Base-by-base conservation (phyloP, 148 eudicot genomes). In the Nepenthes mirabilis region DNA sequence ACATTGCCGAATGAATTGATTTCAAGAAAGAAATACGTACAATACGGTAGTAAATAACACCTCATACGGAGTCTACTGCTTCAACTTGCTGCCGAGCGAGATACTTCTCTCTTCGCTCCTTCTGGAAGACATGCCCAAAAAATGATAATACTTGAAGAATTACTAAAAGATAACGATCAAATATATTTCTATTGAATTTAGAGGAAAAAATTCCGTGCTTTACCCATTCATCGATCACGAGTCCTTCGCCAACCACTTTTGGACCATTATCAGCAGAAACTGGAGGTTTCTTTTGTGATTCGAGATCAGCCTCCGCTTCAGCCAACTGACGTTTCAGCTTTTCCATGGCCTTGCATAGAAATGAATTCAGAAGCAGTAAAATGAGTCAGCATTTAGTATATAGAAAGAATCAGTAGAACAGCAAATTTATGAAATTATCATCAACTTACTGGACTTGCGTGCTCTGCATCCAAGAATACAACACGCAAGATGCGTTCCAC, bases 191-290 rank as follows among this genome's bases (percentile, higher is more conserved):
- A 61, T 48, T 23, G 12, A 33, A 34, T 33, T 35, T 35, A 33
- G 6, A 7, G 36, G 11, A 32, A 14, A 55, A 7, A 1, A 23
- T 32, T 63, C 90, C 23, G 23, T 23, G 23, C 23, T 23, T 56
- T 66, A 85, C 96, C 96, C 91, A 88, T 79, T 88, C 96, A 71
- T 88, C 96, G 43, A 88, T 85, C 14, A 88, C 89, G 34, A 82
- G 96, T 65, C 91, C 96, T 81, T 85, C 91, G 32, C 91, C 96
- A 36, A 79, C 82, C 56, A 75, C 78, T 63, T 61, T 72, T 34
- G 85, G 83, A 57, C 80, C 84, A 12, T 77, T 65, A 57, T 83
- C 82, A 49, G 13, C 52, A 49, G 13, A 49, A 56, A 79, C 61
- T 56, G 83, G 87, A 65, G 87, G 91, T 71, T 88, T 88, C 78